These are phyloP conservation scores for Botrytis medusae DNA, from an alignment of 2,329 filamentous ascomycete species.

Conservation along the genomic window DNA sequence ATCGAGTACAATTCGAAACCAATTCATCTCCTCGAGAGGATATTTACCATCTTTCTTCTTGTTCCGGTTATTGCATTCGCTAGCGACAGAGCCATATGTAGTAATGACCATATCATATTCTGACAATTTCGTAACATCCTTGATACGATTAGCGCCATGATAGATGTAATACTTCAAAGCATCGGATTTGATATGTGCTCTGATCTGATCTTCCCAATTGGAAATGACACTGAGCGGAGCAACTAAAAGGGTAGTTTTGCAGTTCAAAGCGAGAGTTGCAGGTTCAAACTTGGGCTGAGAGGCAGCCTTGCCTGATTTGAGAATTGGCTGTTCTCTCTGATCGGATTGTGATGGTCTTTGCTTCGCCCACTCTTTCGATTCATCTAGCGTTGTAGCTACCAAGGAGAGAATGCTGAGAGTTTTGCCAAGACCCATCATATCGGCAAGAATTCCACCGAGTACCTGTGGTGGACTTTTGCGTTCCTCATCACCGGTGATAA, in stretches of 20 bases:
- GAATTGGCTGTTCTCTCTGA: constrained; percentile 35
- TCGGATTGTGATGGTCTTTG: constrained; percentile 46
- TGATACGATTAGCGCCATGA: constrained; percentile 75
- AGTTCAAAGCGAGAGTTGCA: constrained; percentile 59
- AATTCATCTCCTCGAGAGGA: constrained; percentile 76
- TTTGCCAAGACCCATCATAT: constrained; percentile 90
- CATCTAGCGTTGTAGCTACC: constrained; percentile 62
- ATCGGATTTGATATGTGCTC: constrained; percentile 68
- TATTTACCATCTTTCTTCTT: constrained; percentile 59
- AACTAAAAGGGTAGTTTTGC: constrained; percentile 78
- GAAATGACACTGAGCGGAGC: constrained; percentile 87
- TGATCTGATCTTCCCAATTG: constrained; percentile 94
- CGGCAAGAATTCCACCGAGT: constrained; percentile 72
- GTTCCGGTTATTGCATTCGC: constrained; percentile 67
- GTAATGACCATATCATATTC: constrained; percentile 84
- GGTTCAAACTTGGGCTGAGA: constrained; percentile 38
- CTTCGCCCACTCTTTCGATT: constrained; percentile 62
- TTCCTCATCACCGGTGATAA: constrained; percentile 74
- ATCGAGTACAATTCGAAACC: constrained; percentile 92
- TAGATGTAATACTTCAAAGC: constrained; percentile 77
- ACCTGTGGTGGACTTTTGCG: constrained; percentile 62
- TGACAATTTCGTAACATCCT: constrained; percentile 65
- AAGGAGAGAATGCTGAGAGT: constrained; percentile 83
- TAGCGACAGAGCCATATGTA: constrained; percentile 85
- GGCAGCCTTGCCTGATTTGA: constrained; percentile 35